Evolutionary conservation across 768 basidiomycete species (phyloP).

Genomic region (Sarcodon sp.): DNA sequence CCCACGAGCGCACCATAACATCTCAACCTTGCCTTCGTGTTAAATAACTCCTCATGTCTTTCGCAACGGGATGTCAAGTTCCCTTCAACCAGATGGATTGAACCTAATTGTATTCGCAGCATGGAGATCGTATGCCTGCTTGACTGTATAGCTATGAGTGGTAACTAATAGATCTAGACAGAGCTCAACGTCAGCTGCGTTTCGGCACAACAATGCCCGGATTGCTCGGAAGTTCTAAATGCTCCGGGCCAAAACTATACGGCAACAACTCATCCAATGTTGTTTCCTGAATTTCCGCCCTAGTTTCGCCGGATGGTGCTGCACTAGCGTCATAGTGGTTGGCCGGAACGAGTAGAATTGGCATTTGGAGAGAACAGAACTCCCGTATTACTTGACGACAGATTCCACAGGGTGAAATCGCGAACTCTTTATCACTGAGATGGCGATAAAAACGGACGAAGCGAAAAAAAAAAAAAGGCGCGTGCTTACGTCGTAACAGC

Average conservation of each 20-base stretch:
- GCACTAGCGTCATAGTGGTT: slow-evolving; percentile 33
- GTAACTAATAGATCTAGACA: too few relatives aligned
- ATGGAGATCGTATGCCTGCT: too few relatives aligned
- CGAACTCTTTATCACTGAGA: slow-evolving; percentile 48
- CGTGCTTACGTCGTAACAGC: slow-evolving; percentile 65
- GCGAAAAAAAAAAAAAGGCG: not conserved
- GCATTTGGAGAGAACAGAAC: slow-evolving; percentile 67
- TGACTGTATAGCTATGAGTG: too few relatives aligned
- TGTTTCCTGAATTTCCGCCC: slow-evolving; percentile 44
- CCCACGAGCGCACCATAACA: too few relatives aligned
- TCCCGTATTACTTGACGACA: slow-evolving; percentile 89
- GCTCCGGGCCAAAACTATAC: slow-evolving; percentile 80
- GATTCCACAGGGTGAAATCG: slow-evolving; percentile 83
- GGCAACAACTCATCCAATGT: slow-evolving; percentile 70
- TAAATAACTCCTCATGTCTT: too few relatives aligned
- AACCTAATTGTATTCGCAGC: too few relatives aligned
- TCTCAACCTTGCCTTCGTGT: too few relatives aligned
- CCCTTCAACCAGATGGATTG: too few relatives aligned
- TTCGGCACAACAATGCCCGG: too few relatives aligned
- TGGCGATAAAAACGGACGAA: not conserved
- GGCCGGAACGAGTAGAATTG: slow-evolving; percentile 57
- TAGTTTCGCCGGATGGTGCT: slow-evolving; percentile 21
- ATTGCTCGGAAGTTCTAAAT: slow-evolving; percentile 37
- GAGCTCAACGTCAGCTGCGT: too few relatives aligned
- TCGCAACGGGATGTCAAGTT: too few relatives aligned